These are phyloP conservation scores for Geotrichum macrosporum DNA, from an alignment of 1,139 yeast genomes.

Conservation along the genomic window DNA sequence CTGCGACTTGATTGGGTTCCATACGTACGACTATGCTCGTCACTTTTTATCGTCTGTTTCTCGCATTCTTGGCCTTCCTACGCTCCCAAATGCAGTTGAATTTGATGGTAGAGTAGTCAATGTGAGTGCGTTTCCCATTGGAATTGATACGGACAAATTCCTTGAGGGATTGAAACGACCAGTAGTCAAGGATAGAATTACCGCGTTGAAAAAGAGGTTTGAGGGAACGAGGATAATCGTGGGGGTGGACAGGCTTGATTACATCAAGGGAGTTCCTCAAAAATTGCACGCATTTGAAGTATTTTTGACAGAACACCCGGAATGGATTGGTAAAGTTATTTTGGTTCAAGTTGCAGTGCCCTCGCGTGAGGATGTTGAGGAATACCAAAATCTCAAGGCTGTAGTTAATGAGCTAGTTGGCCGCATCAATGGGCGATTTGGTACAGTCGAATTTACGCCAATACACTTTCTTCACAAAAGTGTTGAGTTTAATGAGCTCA, in stretches of 20 bases:
- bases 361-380: conserved; percentile 96
- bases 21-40: conserved; percentile 98
- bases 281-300: conserved; percentile 94
- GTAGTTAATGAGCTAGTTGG: conserved; percentile 96
- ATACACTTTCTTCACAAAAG: conserved; percentile 94
- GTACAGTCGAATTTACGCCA: conserved; percentile 96
- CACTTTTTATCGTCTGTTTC: conserved; percentile 93
- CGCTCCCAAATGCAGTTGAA: conserved; percentile 88
- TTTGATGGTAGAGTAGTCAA: conserved; percentile 71
- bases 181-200: conserved; percentile 60
- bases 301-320: conserved; percentile 87
- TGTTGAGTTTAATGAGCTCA: conserved; percentile 83
- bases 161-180: conserved; percentile 67
- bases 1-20: conserved; percentile 95
- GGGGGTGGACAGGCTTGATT: conserved; percentile 93
- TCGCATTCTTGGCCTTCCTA: conserved; percentile 72
- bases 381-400: conserved; percentile 88
- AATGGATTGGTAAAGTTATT: conserved; percentile 96
- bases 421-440: conserved; percentile 91
- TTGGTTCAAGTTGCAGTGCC: conserved; percentile 97
- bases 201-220: conserved; percentile 57
- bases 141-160: conserved; percentile 92
- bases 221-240: conserved; percentile 79
- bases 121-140: conserved; percentile 97
- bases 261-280: conserved; percentile 96